These are phyloP conservation scores for Solanum pinnatisectum DNA, from an alignment of 257 asterid genomes.

Conservation along the genomic window DNA sequence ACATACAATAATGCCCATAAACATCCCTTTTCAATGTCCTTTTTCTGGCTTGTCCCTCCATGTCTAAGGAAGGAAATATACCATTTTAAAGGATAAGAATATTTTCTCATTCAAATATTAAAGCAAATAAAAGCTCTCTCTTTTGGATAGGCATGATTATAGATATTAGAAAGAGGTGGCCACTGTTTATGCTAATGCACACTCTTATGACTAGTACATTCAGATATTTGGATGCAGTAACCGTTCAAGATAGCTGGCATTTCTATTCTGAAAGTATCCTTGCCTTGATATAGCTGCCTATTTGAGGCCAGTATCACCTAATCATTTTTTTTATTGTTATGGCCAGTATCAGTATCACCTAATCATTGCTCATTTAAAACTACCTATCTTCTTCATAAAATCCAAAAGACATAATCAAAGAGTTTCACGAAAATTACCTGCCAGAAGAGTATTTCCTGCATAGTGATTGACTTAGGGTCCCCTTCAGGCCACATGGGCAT, in stretches of 20 bases:
- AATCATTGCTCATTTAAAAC: background rate
- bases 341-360: background rate
- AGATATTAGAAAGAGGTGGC: background rate
- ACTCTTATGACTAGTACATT: background rate
- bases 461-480: slow-evolving; percentile 54
- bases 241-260: background rate
- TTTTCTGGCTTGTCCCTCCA: background rate
- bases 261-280: background rate
- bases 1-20: background rate
- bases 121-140: background rate
- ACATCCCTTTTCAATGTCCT: background rate
- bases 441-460: slow-evolving; percentile 96
- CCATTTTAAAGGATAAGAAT: background rate
- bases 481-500: slow-evolving; percentile 99
- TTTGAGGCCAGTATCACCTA: background rate
- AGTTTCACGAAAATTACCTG: slow-evolving; percentile 41
- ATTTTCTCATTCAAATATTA: background rate
- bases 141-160: background rate
- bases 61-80: background rate
- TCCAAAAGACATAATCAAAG: background rate
- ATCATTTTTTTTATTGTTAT: background rate
- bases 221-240: background rate
- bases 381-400: background rate
- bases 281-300: background rate
- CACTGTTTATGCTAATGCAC: background rate